Base-by-base conservation (phyloP, 805 yeast genomes). In the Candida oleophila region DNA sequence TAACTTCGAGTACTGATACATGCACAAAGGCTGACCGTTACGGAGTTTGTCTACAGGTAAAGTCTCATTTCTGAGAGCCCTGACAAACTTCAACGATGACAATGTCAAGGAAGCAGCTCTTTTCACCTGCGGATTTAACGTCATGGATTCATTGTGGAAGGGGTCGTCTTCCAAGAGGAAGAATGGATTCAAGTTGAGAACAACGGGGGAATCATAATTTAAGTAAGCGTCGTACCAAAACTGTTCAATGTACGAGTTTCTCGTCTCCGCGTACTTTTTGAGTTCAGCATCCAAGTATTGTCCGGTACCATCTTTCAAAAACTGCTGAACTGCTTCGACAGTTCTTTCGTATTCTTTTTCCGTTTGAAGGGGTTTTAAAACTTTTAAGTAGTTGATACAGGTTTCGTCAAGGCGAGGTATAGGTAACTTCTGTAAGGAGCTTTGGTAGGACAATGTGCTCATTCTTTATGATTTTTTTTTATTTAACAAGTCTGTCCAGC, bases 221-320 rank as follows among this genome's bases (percentile, higher is more conserved):
- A 90, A 73, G 64, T 90, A 90, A 1, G 96, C 82, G 61, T 90
- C 97, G 65, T 81, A 90, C 97, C 97, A 90, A 64, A 90, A 90
- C 64, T 90, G 96, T 66, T 90, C 97, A 52, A 90, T 90, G 63
- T 87, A 90, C 2, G 95, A 85, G 42, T 87, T 82, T 51, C 89
- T 71, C 14, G 83, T 69, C 43, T 78, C 74, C 4, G 85, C 68
- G 59, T 85, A 88, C 42, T 76, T 76, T 15, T 83, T 71, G 44
- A 90, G 73, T 54, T 81, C 82, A 22, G 75, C 68, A 59, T 90
- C 95, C 80, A 76, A 46, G 70, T 71, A 44, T 80, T 81, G 18
- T 75, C 89, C 62, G 1, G 65, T 55, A 66, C 74, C 58, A 32
- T 77, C 66, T 46, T 75, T 68, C 48, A 87, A 61, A 65, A 86